Evolutionary conservation across 129 eudicot species (phyloP).

Genomic region (Flaveria robusta): DNA sequence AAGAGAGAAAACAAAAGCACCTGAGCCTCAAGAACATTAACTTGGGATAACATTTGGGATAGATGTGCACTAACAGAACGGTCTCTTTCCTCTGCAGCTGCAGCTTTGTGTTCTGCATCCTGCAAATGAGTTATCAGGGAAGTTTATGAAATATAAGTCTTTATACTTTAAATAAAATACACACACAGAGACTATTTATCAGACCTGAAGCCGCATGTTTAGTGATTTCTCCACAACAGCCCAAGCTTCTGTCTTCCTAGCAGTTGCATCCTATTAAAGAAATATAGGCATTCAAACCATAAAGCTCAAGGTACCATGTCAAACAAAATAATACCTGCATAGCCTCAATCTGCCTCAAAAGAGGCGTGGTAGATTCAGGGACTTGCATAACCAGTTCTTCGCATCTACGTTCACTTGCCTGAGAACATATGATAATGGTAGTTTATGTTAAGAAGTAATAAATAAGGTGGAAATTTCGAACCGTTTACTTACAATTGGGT

Average conservation of each 20-base stretch:
- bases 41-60: conserved; percentile 77
- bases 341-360: conserved; percentile 88
- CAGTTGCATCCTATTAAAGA: conserved; percentile 62
- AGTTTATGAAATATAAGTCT: background rate
- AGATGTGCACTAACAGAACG: conserved; percentile 73
- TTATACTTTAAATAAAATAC: background rate
- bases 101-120: conserved; percentile 97
- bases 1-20: conserved; percentile 39
- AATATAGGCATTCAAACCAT: conserved; percentile 6
- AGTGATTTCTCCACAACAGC: conserved; percentile 82
- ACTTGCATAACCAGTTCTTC: conserved; percentile 91
- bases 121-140: conserved; percentile 37
- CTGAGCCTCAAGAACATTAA: conserved; percentile 98
- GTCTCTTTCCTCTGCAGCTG: conserved; percentile 82
- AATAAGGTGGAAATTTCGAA: background rate
- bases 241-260: conserved; percentile 78
- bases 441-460: background rate
- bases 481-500: background rate
- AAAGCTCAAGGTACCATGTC: conserved; percentile 14
- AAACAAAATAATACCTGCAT: conserved; percentile 60
- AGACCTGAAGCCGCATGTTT: conserved; percentile 85
- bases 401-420: conserved; percentile 94
- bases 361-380: conserved; percentile 97
- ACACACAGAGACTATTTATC: conserved; percentile 8
- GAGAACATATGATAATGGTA: conserved; percentile 21